Evolutionary conservation across 768 basidiomycete species (phyloP), one percentile per base, ranked within the genome.

Genomic region (Cyclocybe cylindracea): DNA sequence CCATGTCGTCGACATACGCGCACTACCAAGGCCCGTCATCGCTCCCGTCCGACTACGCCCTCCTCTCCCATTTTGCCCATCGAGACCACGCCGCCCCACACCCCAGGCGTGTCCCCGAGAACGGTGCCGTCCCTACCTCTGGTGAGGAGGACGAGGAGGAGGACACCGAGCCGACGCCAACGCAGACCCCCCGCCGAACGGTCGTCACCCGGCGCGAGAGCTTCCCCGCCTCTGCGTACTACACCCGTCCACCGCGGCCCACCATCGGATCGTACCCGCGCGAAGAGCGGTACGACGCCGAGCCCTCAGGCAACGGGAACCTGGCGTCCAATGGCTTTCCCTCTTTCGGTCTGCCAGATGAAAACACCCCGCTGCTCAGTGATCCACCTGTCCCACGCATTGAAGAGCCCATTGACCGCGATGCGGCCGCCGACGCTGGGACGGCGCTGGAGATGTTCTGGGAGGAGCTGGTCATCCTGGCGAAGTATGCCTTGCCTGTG

Each of bases 401-500:
- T 16, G 74, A 78, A 31, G 84, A 88, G 58, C 61, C 70, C 3
- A 61, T 70, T n/a, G 78, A 75, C 57, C 59, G 33, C 10, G 61
- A 73, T 42, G 63, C 67, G 19, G 60, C 68, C 11, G 53, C 60
- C 13, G 68, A 70, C 31, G 58, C 66, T 10, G 66, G 66, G n/a
- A 46, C 69, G 3, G 70, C 66, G 31, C 56, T 55, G 7, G 46
- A 46, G 3, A 68, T 78, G 61, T 76, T 82, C 51, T 74, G 75
- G 61, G 82, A 89, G 50, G 90, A 93, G 59, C 61, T 84, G 0
- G 60, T 66, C 2, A 81, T 85, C 37, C 74, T 91, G 13, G 50
- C 75, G 2, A 75, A 75, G 63, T 93, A 88, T 64, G 79, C 88
- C 3, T 62, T 88, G 13, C 89, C 89, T 4, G 82, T 91, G 33